Conservation (phyloP, 139 green algal genomes). For the Diplosphaera chodatii region DNA sequence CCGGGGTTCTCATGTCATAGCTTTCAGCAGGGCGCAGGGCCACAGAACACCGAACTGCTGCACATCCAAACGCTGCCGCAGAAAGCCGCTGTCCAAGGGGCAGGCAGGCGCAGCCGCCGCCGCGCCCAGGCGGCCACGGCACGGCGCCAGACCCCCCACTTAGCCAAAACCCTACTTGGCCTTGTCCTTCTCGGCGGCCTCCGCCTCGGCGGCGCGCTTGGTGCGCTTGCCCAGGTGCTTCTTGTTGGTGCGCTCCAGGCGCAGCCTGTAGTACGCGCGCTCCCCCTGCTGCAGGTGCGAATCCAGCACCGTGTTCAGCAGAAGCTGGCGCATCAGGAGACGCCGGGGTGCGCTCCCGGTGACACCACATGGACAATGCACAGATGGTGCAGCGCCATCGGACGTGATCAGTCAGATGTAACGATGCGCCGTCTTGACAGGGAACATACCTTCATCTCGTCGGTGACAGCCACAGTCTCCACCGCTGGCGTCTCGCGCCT, state of each 20-base stretch:
- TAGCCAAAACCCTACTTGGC: slow-evolving; percentile 15
- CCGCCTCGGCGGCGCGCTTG: slow-evolving; percentile 77
- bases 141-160: not conserved
- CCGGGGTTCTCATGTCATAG: too few relatives aligned
- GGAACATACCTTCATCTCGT: slow-evolving; percentile 73
- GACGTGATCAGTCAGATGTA: too few relatives aligned
- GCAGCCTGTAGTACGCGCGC: slow-evolving; percentile 83
- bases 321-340: too few relatives aligned
- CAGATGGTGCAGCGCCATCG: slow-evolving; percentile 85
- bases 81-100: too few relatives aligned
- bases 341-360: too few relatives aligned
- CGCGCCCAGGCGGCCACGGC: too few relatives aligned
- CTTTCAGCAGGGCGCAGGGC: too few relatives aligned
- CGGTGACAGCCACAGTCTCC: slow-evolving; percentile 81
- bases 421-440: too few relatives aligned
- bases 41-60: too few relatives aligned
- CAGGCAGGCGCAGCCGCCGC: not conserved
- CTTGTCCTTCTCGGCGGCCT: slow-evolving; percentile 65
- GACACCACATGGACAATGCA: too few relatives aligned
- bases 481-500: slow-evolving; percentile 32
- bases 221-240: slow-evolving; percentile 72
- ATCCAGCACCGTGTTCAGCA: not conserved
- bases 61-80: too few relatives aligned
- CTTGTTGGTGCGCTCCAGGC: slow-evolving; percentile 86
- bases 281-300: slow-evolving; percentile 21